phyloP scores from a whole-genome alignment of 106 monocot species.

The Acorus calamus region DNA sequence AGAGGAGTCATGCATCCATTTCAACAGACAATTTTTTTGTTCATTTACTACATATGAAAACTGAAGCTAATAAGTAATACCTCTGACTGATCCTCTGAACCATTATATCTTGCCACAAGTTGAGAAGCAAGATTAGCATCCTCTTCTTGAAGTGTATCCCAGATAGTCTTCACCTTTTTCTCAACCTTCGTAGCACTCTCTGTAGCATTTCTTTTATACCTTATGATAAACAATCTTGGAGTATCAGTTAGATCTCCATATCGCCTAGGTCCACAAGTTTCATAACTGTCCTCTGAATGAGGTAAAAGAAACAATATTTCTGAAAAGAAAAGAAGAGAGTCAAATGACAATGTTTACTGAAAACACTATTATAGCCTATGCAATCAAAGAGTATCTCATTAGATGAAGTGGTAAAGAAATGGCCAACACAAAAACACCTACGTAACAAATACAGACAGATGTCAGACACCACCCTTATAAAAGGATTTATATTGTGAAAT shows the following conservation, averaged over 20 bases:
- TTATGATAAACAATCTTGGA: slow-evolving; percentile 65
- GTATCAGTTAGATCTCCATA: slow-evolving; percentile 46
- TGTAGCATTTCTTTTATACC: slow-evolving; percentile 60
- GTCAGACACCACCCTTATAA: too few species aligned
- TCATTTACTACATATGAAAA: background rate
- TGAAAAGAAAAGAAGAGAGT: slow-evolving; percentile 20
- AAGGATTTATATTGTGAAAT: too few species aligned
- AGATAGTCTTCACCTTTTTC: slow-evolving; percentile 41
- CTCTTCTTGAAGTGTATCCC: slow-evolving; percentile 41
- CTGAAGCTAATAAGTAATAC: slow-evolving; percentile 19
- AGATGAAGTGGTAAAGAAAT: too few species aligned
- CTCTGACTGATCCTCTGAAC: slow-evolving; percentile 68
- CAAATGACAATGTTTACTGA: too few species aligned
- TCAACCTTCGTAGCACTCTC: slow-evolving; percentile 28
- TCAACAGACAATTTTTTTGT: too few species aligned
- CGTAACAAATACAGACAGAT: too few species aligned
- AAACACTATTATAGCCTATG: too few species aligned
- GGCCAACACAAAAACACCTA: too few species aligned
- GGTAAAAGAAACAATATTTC: slow-evolving; percentile 78
- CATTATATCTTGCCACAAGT: slow-evolving; percentile 82
- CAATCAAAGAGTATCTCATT: too few species aligned
- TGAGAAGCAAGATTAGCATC: slow-evolving; percentile 62
- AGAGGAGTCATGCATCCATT: too few species aligned
- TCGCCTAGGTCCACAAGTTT: slow-evolving; percentile 77
- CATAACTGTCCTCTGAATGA: slow-evolving; percentile 56